Evolutionary conservation across 257 asterid species (phyloP), one percentile per base, ranked within the genome.

Genomic region (Solanum paucissectum): DNA sequence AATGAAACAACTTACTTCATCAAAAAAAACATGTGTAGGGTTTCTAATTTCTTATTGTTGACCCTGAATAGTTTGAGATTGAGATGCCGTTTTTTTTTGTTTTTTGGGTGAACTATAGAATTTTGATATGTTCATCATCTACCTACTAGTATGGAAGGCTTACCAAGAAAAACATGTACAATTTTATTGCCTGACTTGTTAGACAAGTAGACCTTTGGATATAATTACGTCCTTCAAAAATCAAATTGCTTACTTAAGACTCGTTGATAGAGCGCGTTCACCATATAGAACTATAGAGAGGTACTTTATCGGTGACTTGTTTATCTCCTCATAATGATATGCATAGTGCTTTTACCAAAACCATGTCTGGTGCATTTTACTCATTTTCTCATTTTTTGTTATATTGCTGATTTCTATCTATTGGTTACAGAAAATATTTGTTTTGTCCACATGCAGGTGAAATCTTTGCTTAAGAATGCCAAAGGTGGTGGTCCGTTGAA

Each of bases 391-490:
- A 52, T 46, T 46, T 29, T 27, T 49, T 36, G 60, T 49, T 81
- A 29, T 49, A 81, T 29, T 81, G 66, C 7, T 81, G n/a, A 46
- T 81, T 23, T 46, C 69, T 27, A 20, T 81, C 16, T 13, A 49
- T 46, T 81, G 44, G 42, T 49, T 29, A 29, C 23, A 13, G 21
- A 38, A 75, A n/a, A 76, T 40, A 49, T 44, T 36, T 8, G 52
- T 49, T 42, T 83, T 60, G 83, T 85, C 69, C 68, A 55, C 83
- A 68, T 64, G 87, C 95, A 97, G 99, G 99, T 95, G 73, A 96
- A 96, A 91, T 92, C 99, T 32, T 90, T 97, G 93, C 93, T 97
- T 75, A 95, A 89, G 88, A 97, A 93, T 92, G 98, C 99, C 86
- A 96, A 92, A 90, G 94, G 93, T 83, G 97, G 95, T 55, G 94